Evolutionary conservation across 1,284 basidiomycete species (phyloP).

Genomic region (Serendipita sp.): DNA sequence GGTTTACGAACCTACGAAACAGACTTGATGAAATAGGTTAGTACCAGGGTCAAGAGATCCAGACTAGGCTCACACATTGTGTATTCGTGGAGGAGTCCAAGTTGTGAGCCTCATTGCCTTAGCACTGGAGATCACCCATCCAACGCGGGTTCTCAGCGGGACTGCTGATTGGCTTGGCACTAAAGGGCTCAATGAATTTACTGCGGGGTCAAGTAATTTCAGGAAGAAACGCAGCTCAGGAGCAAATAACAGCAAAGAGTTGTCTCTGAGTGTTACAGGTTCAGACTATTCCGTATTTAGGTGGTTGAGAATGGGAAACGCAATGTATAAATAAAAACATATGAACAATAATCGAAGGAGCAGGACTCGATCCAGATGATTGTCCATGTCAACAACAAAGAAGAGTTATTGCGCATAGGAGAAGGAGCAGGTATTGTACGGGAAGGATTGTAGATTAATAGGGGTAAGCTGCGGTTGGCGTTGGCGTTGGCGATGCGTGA

Average conservation of each 20-base stretch:
- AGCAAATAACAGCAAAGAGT: too few species aligned
- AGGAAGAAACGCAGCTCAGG: too few species aligned
- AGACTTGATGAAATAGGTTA: not conserved
- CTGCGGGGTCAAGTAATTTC: too few species aligned
- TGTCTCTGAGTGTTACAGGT: too few species aligned
- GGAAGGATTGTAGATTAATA: not conserved
- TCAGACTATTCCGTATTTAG: too few species aligned
- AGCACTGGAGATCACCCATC: not conserved
- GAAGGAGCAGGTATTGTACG: not conserved
- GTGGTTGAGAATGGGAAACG: too few species aligned
- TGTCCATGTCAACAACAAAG: not conserved
- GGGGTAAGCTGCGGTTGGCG: too few species aligned
- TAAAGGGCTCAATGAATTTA: too few species aligned
- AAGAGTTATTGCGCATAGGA: not conserved
- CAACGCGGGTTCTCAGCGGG: too few species aligned
- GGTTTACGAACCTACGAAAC: not conserved
- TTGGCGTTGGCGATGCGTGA: too few species aligned
- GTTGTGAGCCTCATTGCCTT: not conserved
- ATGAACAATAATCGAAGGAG: not conserved
- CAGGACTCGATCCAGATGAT: not conserved
- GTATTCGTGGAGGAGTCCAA: not conserved
- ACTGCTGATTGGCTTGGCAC: too few species aligned
- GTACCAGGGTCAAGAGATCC: not conserved
- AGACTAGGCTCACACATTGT: not conserved
- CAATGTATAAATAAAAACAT: not conserved